A percentile compares a stretch with the other conserved stretches of the same genome.
Evolutionary conservation across 2,329 filamentous ascomycete species (phyloP).

Genomic region (Sporothrix mexicana): DNA sequence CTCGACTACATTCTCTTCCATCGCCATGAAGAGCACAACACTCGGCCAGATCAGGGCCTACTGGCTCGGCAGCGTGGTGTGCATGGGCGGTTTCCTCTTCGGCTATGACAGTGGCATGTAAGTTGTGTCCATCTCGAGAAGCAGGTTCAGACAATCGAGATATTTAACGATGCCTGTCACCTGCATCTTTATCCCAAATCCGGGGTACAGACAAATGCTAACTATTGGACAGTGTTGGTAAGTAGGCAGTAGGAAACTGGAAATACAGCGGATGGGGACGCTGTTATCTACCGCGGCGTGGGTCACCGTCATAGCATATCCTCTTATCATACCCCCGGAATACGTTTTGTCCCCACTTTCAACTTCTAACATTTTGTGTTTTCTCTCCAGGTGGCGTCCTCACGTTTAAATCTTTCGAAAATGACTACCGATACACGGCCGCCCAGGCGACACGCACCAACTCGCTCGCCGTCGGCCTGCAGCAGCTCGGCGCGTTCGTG

Average conservation of each 20-base stretch:
- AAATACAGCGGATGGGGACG: too few relatives aligned
- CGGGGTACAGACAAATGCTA: conserved; percentile 2
- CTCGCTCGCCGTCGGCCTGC: conserved; percentile 70
- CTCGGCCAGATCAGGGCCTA: conserved; percentile 20
- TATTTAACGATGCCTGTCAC: too few relatives aligned
- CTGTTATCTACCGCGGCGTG: too few relatives aligned
- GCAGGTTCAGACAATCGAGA: too few relatives aligned
- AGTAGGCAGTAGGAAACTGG: background rate
- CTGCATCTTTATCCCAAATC: background rate
- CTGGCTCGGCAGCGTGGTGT: conserved; percentile 25
- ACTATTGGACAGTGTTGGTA: conserved; percentile 17
- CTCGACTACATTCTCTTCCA: background rate
- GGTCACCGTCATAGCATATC: background rate
- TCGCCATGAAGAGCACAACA: conserved; percentile 4
- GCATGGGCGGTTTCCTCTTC: conserved; percentile 28
- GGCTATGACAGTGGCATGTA: conserved; percentile 31
- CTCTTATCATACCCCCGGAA: background rate
- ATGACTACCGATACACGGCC: conserved; percentile 37
- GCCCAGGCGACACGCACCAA: conserved; percentile 45
- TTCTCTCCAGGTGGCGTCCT: background rate
- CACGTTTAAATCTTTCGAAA: conserved; percentile 31
- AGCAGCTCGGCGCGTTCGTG: conserved; percentile 65
- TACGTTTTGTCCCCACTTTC: background rate
- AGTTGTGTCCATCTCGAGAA: background rate
- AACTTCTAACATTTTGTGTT: background rate